Base-by-base conservation (phyloP, 768 basidiomycete species). In the Lactifluus hygrophoroides region DNA sequence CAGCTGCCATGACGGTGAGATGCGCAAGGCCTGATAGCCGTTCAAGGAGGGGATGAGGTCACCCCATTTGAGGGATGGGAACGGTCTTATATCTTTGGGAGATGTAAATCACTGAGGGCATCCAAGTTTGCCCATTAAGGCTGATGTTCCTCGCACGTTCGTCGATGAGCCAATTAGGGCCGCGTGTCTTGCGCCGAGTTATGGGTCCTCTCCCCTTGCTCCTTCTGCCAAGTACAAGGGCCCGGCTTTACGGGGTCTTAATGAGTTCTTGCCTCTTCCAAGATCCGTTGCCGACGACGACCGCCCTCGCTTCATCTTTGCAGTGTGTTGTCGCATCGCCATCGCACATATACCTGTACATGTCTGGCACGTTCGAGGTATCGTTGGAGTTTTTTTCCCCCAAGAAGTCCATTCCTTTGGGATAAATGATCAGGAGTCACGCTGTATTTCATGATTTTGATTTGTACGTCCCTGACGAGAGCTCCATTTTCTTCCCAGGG, bases 111-210 rank as follows among this genome's bases (percentile, higher is more conserved):
- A 7, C 8, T 8, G n/a, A 19, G 40, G 38, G 17, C 5, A 6
- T 40, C 10, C 38, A n/a, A n/a, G n/a, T 5, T 42, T 9, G 40
- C 9, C 35, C 11, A 42, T 7, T n/a, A n/a, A n/a, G n/a, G 11
- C 13, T 3, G 32, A 32, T 5, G 49, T 61, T 0, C 50, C 44
- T 56, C 59, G 54, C 62, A 63, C 62, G 62, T 63, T 63, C 51
- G 62, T 61, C 1, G 2, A 5, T 11, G 13, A 30, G 14, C 58
- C 58, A 54, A 54, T 43, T 21, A 42, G 19, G 9, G 9, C 5
- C 7, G 9, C 3, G 0, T 35, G 13, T 28, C 25, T 0, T 10
- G 42, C 23, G 56, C 56, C 56, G 30, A 35, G 10, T 11, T 34
- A 4, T 6, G 5, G 55, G 38, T 17, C 8, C 9, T 27, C 21